Conservation (phyloP, 1,284 basidiomycete genomes). For the Gymnopus androsaceus region DNA sequence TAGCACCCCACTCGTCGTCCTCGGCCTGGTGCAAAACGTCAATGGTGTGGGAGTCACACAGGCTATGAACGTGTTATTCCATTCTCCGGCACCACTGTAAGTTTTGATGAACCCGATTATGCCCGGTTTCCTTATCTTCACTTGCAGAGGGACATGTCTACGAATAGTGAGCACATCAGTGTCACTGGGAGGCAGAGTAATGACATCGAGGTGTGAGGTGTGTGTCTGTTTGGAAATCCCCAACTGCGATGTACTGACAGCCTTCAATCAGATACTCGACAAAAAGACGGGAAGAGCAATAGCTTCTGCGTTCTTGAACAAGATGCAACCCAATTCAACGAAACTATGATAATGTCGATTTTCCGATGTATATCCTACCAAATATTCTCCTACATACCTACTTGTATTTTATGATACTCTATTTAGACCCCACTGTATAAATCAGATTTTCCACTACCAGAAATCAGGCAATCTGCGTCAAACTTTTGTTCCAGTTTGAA, state of each 20-base stretch:
- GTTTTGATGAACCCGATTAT: conserved; percentile 23
- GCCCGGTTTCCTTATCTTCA: too few species aligned
- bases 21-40: conserved; percentile 57
- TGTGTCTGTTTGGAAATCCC: not conserved
- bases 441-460: too few species aligned
- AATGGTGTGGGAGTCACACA: conserved; percentile 76
- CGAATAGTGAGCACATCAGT: conserved; percentile 64
- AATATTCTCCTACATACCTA: too few species aligned
- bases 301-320: conserved; percentile 65
- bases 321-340: conserved; percentile 61
- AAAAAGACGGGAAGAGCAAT: conserved; percentile 55
- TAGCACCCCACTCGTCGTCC: conserved; percentile 63
- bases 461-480: too few species aligned
- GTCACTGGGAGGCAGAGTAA: conserved; percentile 63
- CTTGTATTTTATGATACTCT: too few species aligned
- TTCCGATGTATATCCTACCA: too few species aligned
- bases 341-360: too few species aligned
- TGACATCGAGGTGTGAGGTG: conserved; percentile 71
- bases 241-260: conserved; percentile 12
- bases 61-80: conserved; percentile 65
- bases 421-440: too few species aligned
- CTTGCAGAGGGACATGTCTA: conserved; percentile 55
- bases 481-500: too few species aligned
- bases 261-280: conserved; percentile 49
- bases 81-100: conserved; percentile 63